These are phyloP conservation scores for Colletotrichum tanaceti DNA, from an alignment of 2,329 filamentous ascomycete genomes.

Conservation along the genomic window DNA sequence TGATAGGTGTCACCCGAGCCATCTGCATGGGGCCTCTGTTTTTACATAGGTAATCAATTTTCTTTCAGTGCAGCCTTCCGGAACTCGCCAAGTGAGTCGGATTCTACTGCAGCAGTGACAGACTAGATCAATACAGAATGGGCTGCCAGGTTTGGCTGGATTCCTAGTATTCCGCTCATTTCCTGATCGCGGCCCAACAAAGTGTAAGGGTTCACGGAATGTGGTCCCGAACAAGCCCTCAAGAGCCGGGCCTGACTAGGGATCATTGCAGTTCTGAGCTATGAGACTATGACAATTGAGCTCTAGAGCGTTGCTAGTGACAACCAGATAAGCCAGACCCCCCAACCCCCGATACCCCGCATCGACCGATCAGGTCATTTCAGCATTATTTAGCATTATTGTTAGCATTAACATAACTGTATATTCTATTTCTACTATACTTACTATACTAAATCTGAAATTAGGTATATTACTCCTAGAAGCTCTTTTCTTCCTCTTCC, in stretches of 20 bases:
- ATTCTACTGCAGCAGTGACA: not conserved
- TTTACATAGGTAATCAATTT: not conserved
- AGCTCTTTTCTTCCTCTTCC: too few relatives aligned
- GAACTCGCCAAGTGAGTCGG: not conserved
- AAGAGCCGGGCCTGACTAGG: not conserved
- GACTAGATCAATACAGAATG: not conserved
- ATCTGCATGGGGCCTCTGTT: not conserved
- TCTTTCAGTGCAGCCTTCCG: not conserved
- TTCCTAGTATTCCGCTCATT: constrained; percentile 14
- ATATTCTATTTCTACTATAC: too few relatives aligned
- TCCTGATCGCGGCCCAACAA: constrained; percentile 14
- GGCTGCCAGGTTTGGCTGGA: constrained; percentile 1
- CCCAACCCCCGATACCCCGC: too few relatives aligned
- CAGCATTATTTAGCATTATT: too few relatives aligned
- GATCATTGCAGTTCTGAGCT: not conserved
- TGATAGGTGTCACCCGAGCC: not conserved
- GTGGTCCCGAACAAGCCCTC: constrained; percentile 8
- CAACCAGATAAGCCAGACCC: too few relatives aligned
- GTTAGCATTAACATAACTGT: too few relatives aligned
- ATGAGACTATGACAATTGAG: not conserved
- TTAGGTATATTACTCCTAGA: too few relatives aligned
- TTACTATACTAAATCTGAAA: too few relatives aligned
- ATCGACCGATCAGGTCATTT: too few relatives aligned
- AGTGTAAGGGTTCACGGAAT: constrained; percentile 7
- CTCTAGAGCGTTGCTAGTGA: constrained; percentile 13